Evolutionary conservation across 2,329 filamentous ascomycete species (phyloP), one percentile per base, ranked within the genome.

Genomic region (Fragosphaeria purpurea): DNA sequence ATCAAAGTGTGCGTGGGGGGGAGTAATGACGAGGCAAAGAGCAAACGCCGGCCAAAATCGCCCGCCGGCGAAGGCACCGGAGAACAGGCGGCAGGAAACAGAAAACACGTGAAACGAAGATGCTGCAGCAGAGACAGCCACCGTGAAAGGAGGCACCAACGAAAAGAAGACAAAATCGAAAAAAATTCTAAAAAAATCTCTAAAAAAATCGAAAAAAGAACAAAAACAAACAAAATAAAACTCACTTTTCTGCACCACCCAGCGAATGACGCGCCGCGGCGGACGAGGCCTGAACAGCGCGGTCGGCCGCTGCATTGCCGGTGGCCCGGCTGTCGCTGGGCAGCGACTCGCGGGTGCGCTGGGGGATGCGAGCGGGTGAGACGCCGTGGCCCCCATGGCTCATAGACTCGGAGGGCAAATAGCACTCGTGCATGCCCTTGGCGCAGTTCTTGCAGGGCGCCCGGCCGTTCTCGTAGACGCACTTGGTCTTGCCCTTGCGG

Each of bases 371-470:
- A 50, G 76, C 75, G 44, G 77, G 77, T 53, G 76, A 79, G 54
- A 79, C 75, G 53, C 77, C 76, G 58, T 79, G 76, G 55, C 77
- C 64, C 42, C 65, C 74, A 62, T 80, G 77, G 56, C 74, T 72
- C 70, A 78, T 74, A 54, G 72, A 77, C 65, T 80, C 77, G 34
- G 76, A 80, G 40, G 77, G 77, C 22, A 81, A 66, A 62, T 80
- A 81, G 66, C 77, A 81, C 51, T 80, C 76, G 63, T 81, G 77
- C 74, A 80, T 75, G 53, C 77, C 77, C 64, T 81, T 81, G 45
- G 76, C 75, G 65, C 77, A 81, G 65, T 81, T 81, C 62, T 78
- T 77, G 68, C 77, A 81, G 10, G 77, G 77, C n/a, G 76, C 74
- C 61, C 76, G 71, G 47, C 76, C 77, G 58, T 78, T 80, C 55